phyloP scores from a whole-genome alignment of 441 rosid genomes.

The Francoa sonchifolia region DNA sequence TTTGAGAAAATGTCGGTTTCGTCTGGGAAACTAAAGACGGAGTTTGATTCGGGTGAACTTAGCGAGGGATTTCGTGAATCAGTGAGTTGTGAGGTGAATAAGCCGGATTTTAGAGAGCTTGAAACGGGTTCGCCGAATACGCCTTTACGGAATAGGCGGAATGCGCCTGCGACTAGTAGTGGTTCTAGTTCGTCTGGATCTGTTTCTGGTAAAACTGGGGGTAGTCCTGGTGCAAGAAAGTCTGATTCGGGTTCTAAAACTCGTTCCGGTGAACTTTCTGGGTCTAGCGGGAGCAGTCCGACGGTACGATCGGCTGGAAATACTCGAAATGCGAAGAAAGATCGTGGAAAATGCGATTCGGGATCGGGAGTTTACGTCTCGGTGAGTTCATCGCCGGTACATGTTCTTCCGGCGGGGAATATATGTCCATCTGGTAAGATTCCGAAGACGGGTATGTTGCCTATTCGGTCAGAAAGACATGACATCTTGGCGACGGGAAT shows the following conservation, averaged over 20 bases:
- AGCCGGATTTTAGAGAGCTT: neutral
- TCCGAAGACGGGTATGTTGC: constrained; percentile 44
- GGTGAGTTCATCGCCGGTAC: no score
- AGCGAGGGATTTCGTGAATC: neutral
- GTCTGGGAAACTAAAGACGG: neutral
- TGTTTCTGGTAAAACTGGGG: neutral
- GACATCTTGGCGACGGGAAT: constrained; percentile 75
- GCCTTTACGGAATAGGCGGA: neutral
- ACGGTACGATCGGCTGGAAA: neutral
- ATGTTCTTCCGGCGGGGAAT: constrained; percentile 65
- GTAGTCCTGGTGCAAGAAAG: neutral
- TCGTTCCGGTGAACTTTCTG: neutral
- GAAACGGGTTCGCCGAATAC: neutral
- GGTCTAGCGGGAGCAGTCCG: neutral
- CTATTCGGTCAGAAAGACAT: constrained; percentile 29
- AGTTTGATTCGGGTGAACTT: neutral
- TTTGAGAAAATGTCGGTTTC: constrained; percentile 2
- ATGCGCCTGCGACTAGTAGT: neutral
- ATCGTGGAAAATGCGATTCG: neutral
- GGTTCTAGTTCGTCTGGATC: constrained; percentile 5
- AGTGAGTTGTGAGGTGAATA: neutral
- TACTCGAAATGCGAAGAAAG: neutral
- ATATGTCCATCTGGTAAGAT: constrained; percentile 78
- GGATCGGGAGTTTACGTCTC: no score
- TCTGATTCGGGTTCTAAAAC: neutral